These are phyloP conservation scores for Poa annua DNA, from an alignment of 176 grass and related monocot genomes.

Conservation along the genomic window DNA sequence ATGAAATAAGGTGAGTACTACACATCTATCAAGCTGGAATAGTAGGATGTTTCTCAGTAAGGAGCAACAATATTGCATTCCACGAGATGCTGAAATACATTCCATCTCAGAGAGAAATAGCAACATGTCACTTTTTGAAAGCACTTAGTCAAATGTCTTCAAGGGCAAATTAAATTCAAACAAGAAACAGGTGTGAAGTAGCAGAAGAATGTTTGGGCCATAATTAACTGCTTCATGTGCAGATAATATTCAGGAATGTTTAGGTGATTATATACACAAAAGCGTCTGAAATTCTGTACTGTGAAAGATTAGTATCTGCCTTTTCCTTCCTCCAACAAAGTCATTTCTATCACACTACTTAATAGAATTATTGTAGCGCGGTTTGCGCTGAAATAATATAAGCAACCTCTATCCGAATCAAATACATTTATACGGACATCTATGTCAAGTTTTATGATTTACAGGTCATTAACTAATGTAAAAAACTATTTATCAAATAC, in stretches of 20 bases:
- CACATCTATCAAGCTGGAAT: constrained; percentile 2
- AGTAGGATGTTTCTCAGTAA: constrained; percentile 21
- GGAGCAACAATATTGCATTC: neutral
- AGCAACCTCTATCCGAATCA: neutral
- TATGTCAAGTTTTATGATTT: constrained; percentile 4
- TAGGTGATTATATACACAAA: constrained; percentile 4
- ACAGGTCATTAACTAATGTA: neutral
- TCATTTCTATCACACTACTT: neutral
- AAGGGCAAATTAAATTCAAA: constrained; percentile 9
- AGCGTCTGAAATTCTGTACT: neutral
- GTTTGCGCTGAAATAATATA: constrained; percentile 1
- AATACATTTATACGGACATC: constrained; percentile 15
- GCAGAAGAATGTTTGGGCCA: constrained; percentile 9
- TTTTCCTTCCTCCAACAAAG: neutral
- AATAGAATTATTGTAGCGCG: constrained; percentile 13
- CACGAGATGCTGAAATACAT: neutral
- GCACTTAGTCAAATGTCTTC: neutral
- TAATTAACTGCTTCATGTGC: constrained; percentile 7
- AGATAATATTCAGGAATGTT: constrained; percentile 13
- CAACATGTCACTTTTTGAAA: neutral
- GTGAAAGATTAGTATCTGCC: neutral
- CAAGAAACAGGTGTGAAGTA: neutral
- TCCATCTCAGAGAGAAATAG: neutral
- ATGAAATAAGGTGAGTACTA: neutral
- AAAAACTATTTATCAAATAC: neutral